Percentiles rank a stretch among this genome's conserved stretches.
phyloP scores from a whole-genome alignment of 2,329 filamentous ascomycete genomes.

The Phoma sp. region DNA sequence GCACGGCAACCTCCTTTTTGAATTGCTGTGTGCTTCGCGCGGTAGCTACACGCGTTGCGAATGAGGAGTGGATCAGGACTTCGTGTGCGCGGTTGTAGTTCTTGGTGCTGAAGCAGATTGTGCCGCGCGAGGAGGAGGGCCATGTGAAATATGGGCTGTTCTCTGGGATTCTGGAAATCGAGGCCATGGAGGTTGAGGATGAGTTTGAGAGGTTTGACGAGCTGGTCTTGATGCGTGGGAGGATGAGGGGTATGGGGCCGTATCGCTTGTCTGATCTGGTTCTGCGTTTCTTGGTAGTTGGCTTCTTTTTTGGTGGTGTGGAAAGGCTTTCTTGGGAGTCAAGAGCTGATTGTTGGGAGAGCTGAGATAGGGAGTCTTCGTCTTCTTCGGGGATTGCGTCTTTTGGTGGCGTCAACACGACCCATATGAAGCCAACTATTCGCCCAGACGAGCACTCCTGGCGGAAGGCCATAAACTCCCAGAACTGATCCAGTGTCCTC shows the following conservation, averaged over 20 bases:
- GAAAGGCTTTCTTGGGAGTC: slow-evolving; percentile 25
- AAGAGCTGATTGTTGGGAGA: slow-evolving; percentile 27
- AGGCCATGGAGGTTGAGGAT: slow-evolving; percentile 54
- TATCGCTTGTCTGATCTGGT: slow-evolving; percentile 43
- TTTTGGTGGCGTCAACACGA: slow-evolving; percentile 75
- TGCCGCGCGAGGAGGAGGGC: slow-evolving; percentile 68
- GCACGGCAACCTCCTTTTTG: slow-evolving; percentile 68
- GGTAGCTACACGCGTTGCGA: slow-evolving; percentile 70
- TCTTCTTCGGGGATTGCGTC: slow-evolving; percentile 43
- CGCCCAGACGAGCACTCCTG: slow-evolving; percentile 95
- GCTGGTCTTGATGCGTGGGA: slow-evolving; percentile 69
- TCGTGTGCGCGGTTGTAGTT: slow-evolving; percentile 74
- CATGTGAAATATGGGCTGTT: slow-evolving; percentile 71
- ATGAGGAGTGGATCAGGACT: slow-evolving; percentile 76
- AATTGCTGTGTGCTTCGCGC: slow-evolving; percentile 72
- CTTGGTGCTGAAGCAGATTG: slow-evolving; percentile 67
- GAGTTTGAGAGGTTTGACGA: slow-evolving; percentile 50
- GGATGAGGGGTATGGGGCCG: slow-evolving; percentile 69
- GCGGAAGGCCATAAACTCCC: slow-evolving; percentile 97
- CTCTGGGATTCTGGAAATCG: slow-evolving; percentile 55
- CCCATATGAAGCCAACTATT: slow-evolving; percentile 93
- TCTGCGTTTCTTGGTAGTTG: slow-evolving; percentile 24
- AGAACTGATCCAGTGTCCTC: slow-evolving; percentile 86
- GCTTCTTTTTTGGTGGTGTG: slow-evolving; percentile 25
- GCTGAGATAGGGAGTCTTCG: slow-evolving; percentile 32